Base-by-base conservation (phyloP, 805 yeast species). In the Lipomyces sp. region DNA sequence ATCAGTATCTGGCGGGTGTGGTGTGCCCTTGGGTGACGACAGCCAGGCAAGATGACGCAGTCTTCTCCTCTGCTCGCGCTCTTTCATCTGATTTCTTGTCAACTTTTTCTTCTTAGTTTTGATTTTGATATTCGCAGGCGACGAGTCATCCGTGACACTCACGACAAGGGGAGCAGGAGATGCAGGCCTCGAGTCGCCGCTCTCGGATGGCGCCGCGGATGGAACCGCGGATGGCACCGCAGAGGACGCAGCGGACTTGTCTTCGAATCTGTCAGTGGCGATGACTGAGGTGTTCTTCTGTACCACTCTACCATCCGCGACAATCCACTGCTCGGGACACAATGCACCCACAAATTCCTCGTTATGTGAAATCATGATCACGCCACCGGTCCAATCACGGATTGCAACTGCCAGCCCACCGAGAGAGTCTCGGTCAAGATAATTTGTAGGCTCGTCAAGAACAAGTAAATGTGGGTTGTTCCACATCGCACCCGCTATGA, bases 401-500 rank as follows among this genome's bases (percentile, higher is more conserved):
- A 91, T 93, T 44, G 98, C 98, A 63, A 91, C 82, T 26, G 98
- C 98, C 61, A 91, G 78, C 42, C 97, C 98, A 70, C 98, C 98
- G 57, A 91, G 77, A 23, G 98, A 90, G 70, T 91, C 98, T 77
- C 98, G 84, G 72, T 91, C 98, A 73, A 91, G 77, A 76, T 93
- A 91, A 74, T 91, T 91, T 65, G 98, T 91, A 68, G 98, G 98
- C 79, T 91, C 98, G 72, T 91, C 98, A 55, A 91, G 78, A 38
- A 91, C 98, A 58, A 91, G 79, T 70, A 91, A 79, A 70, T 91
- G 98, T 18, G 98, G 98, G 68, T 91, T 93, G 73, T 93, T 91
- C 98, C 98, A 91, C 93, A 91, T 91, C 59, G 98, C 97, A 72
- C 98, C 98, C 13, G 98, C 98, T 74, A 91, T 91, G 54, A 91